Conservation (phyloP, 2,329 filamentous ascomycete genomes). For the Phyllosticta ampelicida region DNA sequence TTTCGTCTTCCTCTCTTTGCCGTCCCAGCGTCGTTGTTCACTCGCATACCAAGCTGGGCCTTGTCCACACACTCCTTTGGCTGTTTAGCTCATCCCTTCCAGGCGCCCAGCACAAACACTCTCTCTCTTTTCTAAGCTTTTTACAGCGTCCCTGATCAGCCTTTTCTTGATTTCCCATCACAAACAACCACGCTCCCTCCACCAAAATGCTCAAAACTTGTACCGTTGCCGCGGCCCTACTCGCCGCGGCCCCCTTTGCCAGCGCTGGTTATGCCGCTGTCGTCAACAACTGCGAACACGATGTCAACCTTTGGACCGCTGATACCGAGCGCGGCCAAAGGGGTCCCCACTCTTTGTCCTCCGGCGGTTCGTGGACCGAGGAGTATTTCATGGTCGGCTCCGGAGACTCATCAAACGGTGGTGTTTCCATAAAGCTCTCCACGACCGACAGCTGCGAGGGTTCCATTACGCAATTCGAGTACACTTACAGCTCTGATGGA, state of each 20-base stretch:
- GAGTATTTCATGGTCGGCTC: conserved; percentile 24
- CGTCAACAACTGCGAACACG: conserved; percentile 28
- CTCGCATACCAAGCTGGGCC: conserved; percentile 27
- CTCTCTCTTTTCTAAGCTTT: conserved; percentile 21
- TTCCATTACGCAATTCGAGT: conserved; percentile 27
- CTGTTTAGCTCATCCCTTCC: conserved; percentile 32
- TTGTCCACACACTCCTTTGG: conserved; percentile 25
- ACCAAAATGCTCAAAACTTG: conserved; percentile 17
- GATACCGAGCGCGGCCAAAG: conserved; percentile 18
- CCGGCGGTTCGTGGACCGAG: conserved; percentile 18
- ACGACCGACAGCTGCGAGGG: conserved; percentile 21
- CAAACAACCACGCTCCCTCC: neutral
- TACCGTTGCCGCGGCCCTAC: conserved; percentile 22
- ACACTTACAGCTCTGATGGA: conserved; percentile 22
- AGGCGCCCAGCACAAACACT: conserved; percentile 29
- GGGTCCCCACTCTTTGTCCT: conserved; percentile 18
- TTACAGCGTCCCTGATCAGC: neutral
- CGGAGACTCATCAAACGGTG: conserved; percentile 15
- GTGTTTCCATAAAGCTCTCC: conserved; percentile 32
- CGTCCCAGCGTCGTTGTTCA: conserved; percentile 8
- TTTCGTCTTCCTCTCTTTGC: conserved; percentile 16
- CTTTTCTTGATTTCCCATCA: neutral
- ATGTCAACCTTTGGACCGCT: conserved; percentile 30
- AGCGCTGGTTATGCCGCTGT: conserved; percentile 19
- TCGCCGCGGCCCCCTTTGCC: conserved; percentile 19